A percentile compares a stretch with the other conserved stretches of the same genome.
These are phyloP conservation scores for Thymus mandschuricus DNA, from an alignment of 257 asterid species.

Conservation along the genomic window DNA sequence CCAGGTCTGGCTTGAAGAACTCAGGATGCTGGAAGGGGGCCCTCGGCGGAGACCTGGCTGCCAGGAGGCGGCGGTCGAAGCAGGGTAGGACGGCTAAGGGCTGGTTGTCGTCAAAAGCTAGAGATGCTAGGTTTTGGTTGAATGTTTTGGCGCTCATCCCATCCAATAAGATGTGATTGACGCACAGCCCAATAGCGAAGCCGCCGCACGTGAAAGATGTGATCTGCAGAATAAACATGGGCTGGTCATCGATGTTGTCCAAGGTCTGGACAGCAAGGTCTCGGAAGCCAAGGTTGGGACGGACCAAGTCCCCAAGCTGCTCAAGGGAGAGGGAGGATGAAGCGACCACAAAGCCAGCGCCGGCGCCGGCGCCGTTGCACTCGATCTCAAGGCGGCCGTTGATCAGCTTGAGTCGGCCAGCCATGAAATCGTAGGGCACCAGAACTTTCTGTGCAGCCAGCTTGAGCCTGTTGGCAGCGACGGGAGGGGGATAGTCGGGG, in stretches of 20 bases:
- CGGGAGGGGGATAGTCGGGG: slow-evolving; percentile 50
- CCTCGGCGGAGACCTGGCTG: slow-evolving; percentile 42
- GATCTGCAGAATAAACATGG: slow-evolving; percentile 61
- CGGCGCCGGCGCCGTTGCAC: slow-evolving; percentile 63
- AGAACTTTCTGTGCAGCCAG: slow-evolving; percentile 48
- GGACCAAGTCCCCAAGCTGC: slow-evolving; percentile 56
- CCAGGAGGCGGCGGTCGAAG: slow-evolving; percentile 42
- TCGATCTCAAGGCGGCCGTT: slow-evolving; percentile 52
- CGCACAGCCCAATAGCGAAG: slow-evolving; percentile 53
- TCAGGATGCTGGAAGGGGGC: slow-evolving; percentile 37
- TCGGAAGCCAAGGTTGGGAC: slow-evolving; percentile 61
- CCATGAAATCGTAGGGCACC: slow-evolving; percentile 62
- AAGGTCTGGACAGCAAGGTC: slow-evolving; percentile 46
- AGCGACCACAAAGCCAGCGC: slow-evolving; percentile 62
- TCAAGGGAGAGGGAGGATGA: slow-evolving; percentile 45
- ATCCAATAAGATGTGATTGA: slow-evolving; percentile 55
- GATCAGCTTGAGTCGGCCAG: slow-evolving; percentile 58
- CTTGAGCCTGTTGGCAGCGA: slow-evolving; percentile 41
- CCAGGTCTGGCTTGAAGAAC: slow-evolving; percentile 51
- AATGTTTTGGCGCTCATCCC: slow-evolving; percentile 55
- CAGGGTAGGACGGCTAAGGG: slow-evolving; percentile 37
- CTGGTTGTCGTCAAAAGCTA: slow-evolving; percentile 43
- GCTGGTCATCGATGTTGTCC: slow-evolving; percentile 42
- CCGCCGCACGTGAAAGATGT: slow-evolving; percentile 83
- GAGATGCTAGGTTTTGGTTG: slow-evolving; percentile 63